These are phyloP conservation scores for Leptographium lundbergii DNA, from an alignment of 2,329 filamentous ascomycete species.

Conservation along the genomic window DNA sequence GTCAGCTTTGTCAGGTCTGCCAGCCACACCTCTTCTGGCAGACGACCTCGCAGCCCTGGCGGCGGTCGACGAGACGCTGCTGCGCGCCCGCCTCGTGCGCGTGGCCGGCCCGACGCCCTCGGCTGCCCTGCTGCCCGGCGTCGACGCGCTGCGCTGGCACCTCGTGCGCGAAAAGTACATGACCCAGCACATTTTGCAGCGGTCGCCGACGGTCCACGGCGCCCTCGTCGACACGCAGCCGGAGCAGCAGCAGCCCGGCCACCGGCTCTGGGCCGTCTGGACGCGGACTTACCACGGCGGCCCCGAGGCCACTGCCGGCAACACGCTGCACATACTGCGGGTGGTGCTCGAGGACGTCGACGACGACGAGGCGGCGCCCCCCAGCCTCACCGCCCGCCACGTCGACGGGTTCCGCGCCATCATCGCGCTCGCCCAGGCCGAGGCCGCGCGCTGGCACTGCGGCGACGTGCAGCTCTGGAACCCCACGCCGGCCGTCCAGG, in stretches of 20 bases:
- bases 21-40: constrained; percentile 36
- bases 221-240: constrained; percentile 33
- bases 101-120: constrained; percentile 8
- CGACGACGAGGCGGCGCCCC: constrained; percentile 25
- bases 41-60: constrained; percentile 51
- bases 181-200: constrained; percentile 46
- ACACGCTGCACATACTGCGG: constrained; percentile 57
- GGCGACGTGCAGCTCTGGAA: constrained; percentile 73
- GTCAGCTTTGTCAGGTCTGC: too few relatives aligned
- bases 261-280: constrained; percentile 65
- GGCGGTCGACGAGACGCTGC: constrained; percentile 46
- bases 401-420: constrained; percentile 46
- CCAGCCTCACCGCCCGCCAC: constrained; percentile 18
- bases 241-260: constrained; percentile 17
- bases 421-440: constrained; percentile 50
- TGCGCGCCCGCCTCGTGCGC: constrained; percentile 39
- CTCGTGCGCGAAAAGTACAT: constrained; percentile 73
- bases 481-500: constrained; percentile 42
- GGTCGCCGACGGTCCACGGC: constrained; percentile 50
- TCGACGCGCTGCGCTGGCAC: constrained; percentile 62
- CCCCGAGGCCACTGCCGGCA: constrained; percentile 39
- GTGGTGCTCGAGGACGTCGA: constrained; percentile 50
- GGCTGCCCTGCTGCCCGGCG: constrained; percentile 51
- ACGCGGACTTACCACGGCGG: constrained; percentile 51
- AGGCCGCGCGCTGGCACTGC: constrained; percentile 62